Evolutionary conservation across 805 yeast species (phyloP).

Genomic region (Candida wancherniae): DNA sequence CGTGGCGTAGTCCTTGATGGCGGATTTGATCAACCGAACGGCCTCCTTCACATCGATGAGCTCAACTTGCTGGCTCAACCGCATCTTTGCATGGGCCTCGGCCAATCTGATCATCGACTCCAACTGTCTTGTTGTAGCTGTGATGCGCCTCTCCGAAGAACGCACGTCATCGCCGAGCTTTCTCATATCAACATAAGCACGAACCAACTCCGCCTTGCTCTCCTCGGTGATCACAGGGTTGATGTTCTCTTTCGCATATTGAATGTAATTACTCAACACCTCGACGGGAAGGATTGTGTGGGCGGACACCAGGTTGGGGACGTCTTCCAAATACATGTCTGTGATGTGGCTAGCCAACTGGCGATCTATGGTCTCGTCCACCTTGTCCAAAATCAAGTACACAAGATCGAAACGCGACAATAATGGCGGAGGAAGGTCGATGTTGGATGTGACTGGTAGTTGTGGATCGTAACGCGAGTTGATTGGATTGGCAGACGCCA

Average conservation of each 20-base stretch:
- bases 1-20: conserved; percentile 96
- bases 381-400: conserved; percentile 85
- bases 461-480: conserved; percentile 94
- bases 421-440: conserved; percentile 94
- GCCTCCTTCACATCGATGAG: conserved; percentile 87
- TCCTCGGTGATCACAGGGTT: conserved; percentile 76
- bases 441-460: conserved; percentile 89
- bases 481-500: conserved; percentile 96
- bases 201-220: conserved; percentile 82
- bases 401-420: conserved; percentile 93
- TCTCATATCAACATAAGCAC: conserved; percentile 89
- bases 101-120: conserved; percentile 92
- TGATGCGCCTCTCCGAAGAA: conserved; percentile 80
- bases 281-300: conserved; percentile 79
- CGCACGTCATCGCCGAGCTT: conserved; percentile 89
- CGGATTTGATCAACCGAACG: conserved; percentile 85
- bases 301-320: conserved; percentile 64
- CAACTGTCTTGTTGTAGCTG: conserved; percentile 96
- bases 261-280: conserved; percentile 81
- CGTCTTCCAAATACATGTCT: conserved; percentile 84
- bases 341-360: conserved; percentile 88
- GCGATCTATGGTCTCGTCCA: conserved; percentile 80
- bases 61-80: conserved; percentile 67
- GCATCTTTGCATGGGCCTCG: conserved; percentile 98
- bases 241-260: conserved; percentile 83